Evolutionary conservation across 345 rosid genomes (phyloP).

Genomic region (Citrus sinensis): DNA sequence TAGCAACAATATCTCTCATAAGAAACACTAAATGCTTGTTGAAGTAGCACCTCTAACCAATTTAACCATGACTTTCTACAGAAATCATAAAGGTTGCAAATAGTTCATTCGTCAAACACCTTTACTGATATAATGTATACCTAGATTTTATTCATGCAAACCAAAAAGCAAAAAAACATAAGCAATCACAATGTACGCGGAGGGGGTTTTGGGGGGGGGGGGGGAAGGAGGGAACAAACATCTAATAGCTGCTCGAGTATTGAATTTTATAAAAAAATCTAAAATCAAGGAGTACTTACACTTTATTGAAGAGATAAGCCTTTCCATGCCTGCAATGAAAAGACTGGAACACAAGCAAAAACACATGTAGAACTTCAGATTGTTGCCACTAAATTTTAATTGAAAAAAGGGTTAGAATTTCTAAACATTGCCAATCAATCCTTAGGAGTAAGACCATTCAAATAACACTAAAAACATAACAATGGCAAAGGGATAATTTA

Average conservation of each 20-base stretch:
- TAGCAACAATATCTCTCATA: neutral
- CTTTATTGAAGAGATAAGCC: conserved; percentile 76
- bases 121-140: neutral
- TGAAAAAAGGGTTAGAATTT: neutral
- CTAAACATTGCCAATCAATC: neutral
- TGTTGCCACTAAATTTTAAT: neutral
- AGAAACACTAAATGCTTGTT: neutral
- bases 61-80: neutral
- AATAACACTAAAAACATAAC: neutral
- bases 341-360: conserved; percentile 45
- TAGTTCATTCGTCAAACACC: neutral
- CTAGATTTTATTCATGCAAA: neutral
- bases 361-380: conserved; percentile 10
- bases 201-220: neutral
- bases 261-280: neutral
- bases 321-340: conserved; percentile 71
- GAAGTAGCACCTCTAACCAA: neutral
- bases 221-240: no score
- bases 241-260: neutral
- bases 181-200: neutral
- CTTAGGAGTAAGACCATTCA: neutral
- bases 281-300: conserved; percentile 44
- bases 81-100: neutral
- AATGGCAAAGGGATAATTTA: neutral
- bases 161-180: neutral